A percentile compares a stretch with the other conserved stretches of the same genome.
These are phyloP conservation scores for Hericium erinaceus DNA, from an alignment of 768 basidiomycete species.

Conservation along the genomic window DNA sequence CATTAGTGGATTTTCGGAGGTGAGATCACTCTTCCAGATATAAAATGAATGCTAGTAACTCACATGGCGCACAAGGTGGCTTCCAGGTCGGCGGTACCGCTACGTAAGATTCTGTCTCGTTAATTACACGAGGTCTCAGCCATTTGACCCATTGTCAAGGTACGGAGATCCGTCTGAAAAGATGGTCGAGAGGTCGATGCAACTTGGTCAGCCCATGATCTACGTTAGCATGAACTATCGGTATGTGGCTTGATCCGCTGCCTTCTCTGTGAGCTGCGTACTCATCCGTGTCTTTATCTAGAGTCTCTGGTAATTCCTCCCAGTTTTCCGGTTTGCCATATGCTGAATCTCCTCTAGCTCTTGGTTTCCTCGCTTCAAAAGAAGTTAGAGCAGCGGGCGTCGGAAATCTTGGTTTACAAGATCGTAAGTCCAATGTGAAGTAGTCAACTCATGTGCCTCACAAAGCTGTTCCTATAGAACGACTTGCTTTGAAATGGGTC, in stretches of 20 bases:
- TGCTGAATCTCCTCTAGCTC: slow-evolving; percentile 18
- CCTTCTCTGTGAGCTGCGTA: too few species aligned
- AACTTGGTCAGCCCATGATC: slow-evolving; percentile 14
- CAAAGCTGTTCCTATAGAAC: slow-evolving; percentile 26
- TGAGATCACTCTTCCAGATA: not conserved
- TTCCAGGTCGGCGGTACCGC: not conserved
- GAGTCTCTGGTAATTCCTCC: slow-evolving; percentile 1
- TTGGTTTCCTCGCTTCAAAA: slow-evolving; percentile 42
- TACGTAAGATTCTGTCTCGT: not conserved
- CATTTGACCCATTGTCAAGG: not conserved
- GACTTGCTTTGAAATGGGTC: slow-evolving; percentile 53
- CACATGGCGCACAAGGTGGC: not conserved
- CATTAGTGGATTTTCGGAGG: slow-evolving; percentile 18
- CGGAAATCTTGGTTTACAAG: slow-evolving; percentile 55
- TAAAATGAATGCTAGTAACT: not conserved
- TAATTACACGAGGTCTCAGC: not conserved
- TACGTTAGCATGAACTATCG: slow-evolving; percentile 21
- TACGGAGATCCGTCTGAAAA: not conserved
- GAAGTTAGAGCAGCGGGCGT: slow-evolving; percentile 44
- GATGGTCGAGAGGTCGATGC: slow-evolving; percentile 17
- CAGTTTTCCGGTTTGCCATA: not conserved
- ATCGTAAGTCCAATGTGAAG: slow-evolving; percentile 33
- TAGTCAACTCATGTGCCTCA: too few species aligned
- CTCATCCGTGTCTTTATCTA: not conserved
- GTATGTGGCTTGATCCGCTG: not conserved